Percentiles rank a stretch among this genome's conserved stretches.
Conservation (phyloP, 441 rosid genomes). For the Hura crepitans region DNA sequence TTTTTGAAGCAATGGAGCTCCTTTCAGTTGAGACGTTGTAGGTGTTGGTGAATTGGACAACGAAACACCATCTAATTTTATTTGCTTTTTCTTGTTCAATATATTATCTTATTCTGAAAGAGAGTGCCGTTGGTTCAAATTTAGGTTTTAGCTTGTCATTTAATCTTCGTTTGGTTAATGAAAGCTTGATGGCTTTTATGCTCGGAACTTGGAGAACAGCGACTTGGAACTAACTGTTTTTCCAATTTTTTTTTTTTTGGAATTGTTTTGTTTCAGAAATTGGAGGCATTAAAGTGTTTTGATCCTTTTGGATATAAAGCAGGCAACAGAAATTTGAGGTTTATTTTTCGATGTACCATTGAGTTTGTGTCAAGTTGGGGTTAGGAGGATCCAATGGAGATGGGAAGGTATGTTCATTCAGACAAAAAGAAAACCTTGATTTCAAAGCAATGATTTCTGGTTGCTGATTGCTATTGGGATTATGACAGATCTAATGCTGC, state of each 20-base stretch:
- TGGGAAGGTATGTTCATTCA: conserved; percentile 11
- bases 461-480: conserved; percentile 24
- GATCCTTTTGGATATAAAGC: neutral
- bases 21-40: conserved; percentile 45
- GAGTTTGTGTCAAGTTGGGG: neutral
- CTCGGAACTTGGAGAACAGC: conserved; percentile 2
- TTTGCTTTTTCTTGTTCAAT: neutral
- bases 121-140: neutral
- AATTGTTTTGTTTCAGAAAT: neutral
- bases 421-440: conserved; percentile 28
- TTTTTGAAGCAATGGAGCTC: conserved; percentile 17
- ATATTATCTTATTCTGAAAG: neutral
- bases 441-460: conserved; percentile 28
- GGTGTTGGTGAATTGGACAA: conserved; percentile 48
- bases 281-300: neutral
- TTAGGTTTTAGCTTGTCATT: conserved; percentile 9
- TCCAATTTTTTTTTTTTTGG: neutral
- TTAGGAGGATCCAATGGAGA: conserved; percentile 17
- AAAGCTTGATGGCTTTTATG: too few species aligned
- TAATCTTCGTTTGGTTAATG: conserved; percentile 2
- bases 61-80: conserved; percentile 39
- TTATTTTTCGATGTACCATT: neutral
- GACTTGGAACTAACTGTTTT: neutral
- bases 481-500: neutral
- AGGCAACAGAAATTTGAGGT: neutral